Percentiles rank a stretch among this genome's conserved stretches.
Conservation (phyloP, 2,329 filamentous ascomycete genomes). For the Alternaria solani region DNA sequence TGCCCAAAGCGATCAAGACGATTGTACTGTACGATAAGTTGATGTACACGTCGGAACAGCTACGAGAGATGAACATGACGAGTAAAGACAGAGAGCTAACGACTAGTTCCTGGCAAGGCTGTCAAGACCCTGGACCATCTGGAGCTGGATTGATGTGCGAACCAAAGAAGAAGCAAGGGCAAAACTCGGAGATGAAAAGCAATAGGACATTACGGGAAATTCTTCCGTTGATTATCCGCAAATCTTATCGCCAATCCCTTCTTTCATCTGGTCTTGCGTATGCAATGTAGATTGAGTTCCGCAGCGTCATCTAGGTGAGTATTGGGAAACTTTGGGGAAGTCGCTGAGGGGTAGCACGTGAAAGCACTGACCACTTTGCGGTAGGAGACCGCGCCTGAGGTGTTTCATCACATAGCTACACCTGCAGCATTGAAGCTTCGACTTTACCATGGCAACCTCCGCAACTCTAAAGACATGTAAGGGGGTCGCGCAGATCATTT, state of each 20-base stretch:
- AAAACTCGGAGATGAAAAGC: background rate
- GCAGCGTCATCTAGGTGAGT: background rate
- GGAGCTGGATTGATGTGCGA: background rate
- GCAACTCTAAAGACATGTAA: constrained; percentile 1
- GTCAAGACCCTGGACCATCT: background rate
- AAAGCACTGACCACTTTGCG: background rate
- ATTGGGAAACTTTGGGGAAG: background rate
- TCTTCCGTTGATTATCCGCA: background rate
- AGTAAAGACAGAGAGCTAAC: background rate
- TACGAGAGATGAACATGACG: no score
- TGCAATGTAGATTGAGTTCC: background rate
- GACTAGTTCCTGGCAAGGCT: background rate
- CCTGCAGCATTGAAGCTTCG: background rate
- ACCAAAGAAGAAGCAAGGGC: background rate
- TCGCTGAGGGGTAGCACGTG: background rate
- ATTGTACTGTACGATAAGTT: no score
- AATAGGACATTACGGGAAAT: background rate
- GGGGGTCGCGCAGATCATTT: background rate
- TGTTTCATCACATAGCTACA: background rate
- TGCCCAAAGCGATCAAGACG: background rate
- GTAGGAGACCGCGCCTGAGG: background rate
- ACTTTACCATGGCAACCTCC: background rate
- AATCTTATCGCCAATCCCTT: background rate
- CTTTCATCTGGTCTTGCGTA: background rate
- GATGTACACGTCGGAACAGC: background rate